Conservation (phyloP, 108 stramenopile species). For the Pseudonitzschia delicatissima region DNA sequence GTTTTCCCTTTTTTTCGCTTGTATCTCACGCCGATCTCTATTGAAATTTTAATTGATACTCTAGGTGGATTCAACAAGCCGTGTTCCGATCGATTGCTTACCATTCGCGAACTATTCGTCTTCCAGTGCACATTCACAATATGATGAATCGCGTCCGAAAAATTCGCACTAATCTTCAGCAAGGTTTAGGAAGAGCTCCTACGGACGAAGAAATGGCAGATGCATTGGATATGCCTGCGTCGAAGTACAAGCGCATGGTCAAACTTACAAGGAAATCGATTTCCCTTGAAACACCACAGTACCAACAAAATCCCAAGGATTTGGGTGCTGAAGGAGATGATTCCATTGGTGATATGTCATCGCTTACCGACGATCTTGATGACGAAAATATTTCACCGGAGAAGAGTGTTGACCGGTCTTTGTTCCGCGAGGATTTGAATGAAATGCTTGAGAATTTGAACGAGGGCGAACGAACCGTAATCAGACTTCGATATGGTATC, state of each 20-base stretch:
- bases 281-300: slow-evolving; percentile 80
- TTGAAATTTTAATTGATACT: neutral
- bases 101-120: slow-evolving; percentile 89
- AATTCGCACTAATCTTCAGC: slow-evolving; percentile 53
- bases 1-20: neutral
- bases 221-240: slow-evolving; percentile 72
- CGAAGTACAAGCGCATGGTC: slow-evolving; percentile 84
- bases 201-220: slow-evolving; percentile 90
- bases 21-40: neutral
- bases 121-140: slow-evolving; percentile 98
- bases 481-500: slow-evolving; percentile 77
- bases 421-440: slow-evolving; percentile 75
- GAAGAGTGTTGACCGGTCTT: slow-evolving; percentile 61
- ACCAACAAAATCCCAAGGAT: slow-evolving; percentile 81
- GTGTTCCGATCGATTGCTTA: slow-evolving; percentile 90
- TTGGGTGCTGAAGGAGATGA: slow-evolving; percentile 77
- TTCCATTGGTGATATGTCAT: slow-evolving; percentile 67
- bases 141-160: slow-evolving; percentile 81
- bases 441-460: slow-evolving; percentile 82
- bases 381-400: slow-evolving; percentile 43
- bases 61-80: slow-evolving; percentile 87
- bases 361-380: slow-evolving; percentile 10
- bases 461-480: slow-evolving; percentile 70
- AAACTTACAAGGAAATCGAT: slow-evolving; percentile 71
- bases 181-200: slow-evolving; percentile 76